Conservation (phyloP, 2,329 filamentous ascomycete species). For the Coniochaeta ligniaria region DNA sequence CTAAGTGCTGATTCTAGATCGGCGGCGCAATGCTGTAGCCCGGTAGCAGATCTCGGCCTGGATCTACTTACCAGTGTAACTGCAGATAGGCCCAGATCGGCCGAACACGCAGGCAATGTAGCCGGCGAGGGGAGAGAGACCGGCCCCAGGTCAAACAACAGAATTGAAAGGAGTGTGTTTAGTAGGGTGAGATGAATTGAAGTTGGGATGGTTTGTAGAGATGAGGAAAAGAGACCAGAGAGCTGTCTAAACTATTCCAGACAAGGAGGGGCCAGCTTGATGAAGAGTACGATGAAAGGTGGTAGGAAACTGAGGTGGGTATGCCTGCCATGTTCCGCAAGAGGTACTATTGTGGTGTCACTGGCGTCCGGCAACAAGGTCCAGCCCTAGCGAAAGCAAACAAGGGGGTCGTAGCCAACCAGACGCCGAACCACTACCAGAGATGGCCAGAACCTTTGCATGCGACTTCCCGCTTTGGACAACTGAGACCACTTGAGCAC, state of each 20-base stretch:
- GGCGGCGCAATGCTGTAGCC: not conserved
- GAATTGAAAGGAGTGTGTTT: not conserved
- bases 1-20: constrained; percentile 1
- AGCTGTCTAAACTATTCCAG: not conserved
- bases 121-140: not conserved
- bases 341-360: not conserved
- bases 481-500: not conserved
- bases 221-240: not conserved
- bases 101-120: not conserved
- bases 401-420: not conserved
- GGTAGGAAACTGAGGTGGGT: not conserved
- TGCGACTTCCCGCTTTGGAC: not conserved
- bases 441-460: not conserved
- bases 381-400: not conserved
- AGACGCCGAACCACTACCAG: not conserved
- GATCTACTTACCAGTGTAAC: not conserved
- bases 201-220: not conserved
- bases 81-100: not conserved
- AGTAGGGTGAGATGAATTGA: not conserved
- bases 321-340: not conserved
- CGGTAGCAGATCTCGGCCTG: not conserved
- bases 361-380: not conserved
- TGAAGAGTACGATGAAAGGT: not conserved
- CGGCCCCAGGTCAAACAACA: not conserved
- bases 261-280: not conserved